A percentile compares a stretch with the other conserved stretches of the same genome.
phyloP scores from a whole-genome alignment of 768 basidiomycete species.

The Xerocomellus amylosporus region DNA sequence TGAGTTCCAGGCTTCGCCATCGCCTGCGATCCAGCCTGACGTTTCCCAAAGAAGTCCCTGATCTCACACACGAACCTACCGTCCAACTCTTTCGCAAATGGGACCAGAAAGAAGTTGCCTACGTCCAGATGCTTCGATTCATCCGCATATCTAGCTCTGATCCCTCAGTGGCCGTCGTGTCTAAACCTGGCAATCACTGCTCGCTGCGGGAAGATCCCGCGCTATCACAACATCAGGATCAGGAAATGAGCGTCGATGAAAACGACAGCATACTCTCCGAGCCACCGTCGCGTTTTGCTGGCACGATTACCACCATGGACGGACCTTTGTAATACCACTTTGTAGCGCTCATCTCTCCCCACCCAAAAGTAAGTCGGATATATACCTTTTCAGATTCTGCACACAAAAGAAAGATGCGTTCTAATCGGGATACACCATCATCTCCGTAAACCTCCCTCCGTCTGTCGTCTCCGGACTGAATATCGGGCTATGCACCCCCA shows the following conservation, averaged over 20 bases:
- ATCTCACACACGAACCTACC: conserved; percentile 70
- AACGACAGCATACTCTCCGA: conserved; percentile 27
- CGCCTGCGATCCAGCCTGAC: background rate
- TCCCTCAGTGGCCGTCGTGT: conserved; percentile 46
- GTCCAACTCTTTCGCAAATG: conserved; percentile 71
- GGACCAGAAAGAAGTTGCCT: conserved; percentile 76
- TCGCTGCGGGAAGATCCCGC: conserved; percentile 25
- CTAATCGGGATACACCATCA: conserved; percentile 35
- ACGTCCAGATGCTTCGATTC: conserved; percentile 67
- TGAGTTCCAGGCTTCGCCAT: conserved; percentile 33
- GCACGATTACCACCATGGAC: conserved; percentile 40
- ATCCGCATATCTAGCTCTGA: conserved; percentile 67
- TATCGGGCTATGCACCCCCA: conserved; percentile 16
- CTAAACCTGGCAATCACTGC: conserved; percentile 59
- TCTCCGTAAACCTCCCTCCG: conserved; percentile 29
- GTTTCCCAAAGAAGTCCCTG: conserved; percentile 60
- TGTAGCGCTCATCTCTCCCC: background rate
- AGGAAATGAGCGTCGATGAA: conserved; percentile 31
- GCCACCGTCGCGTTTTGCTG: conserved; percentile 34
- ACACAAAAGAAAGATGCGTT: conserved; percentile 5
- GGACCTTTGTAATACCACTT: conserved; percentile 20
- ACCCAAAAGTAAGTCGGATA: conserved; percentile 4
- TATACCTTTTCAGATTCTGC: conserved; percentile 13
- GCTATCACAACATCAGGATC: conserved; percentile 11
- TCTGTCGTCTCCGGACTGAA: conserved; percentile 31